Evolutionary conservation across 2,329 filamentous ascomycete species (phyloP), one percentile per base, ranked within the genome.

Genomic region (Pseudogymnoascus sp.): DNA sequence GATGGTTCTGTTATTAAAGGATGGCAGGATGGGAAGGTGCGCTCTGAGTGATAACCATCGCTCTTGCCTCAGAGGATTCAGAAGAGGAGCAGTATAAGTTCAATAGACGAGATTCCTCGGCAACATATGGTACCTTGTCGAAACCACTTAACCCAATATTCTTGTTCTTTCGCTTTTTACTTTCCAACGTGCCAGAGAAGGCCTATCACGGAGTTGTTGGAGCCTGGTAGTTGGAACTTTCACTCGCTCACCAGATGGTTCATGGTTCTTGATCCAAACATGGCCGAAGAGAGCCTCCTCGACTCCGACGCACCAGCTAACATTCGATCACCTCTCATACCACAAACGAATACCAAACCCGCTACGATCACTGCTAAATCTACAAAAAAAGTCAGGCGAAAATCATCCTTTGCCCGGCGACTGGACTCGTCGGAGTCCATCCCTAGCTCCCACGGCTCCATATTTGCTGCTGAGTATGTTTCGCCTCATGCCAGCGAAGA

Each of bases 391-490:
- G 58, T 75, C 61, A 71, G 69, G 58, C 59, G 69, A 55, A 69
- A 73, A 67, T 58, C 45, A 19, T 70, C 68, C 13, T 69, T 70
- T 59, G 41, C 66, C 6, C 61, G 63, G 4, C 65, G 60, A 18
- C 45, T 60, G 2, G 72, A 75, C 61, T 75, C 74, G 2, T 74
- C 73, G 1, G 72, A 75, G 56, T 69, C 68, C 12, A 65, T 63
- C 21, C 70, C 72, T 2, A 75, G 72, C 62, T 65, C 70, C 2
- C 72, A 72, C 59, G 65, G 67, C 45, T 74, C 73, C 13, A 67
- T 75, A 26, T 74, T 68, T 63, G 72, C 74, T 61, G 73, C 73
- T 28, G 64, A 66, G n/a, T 71, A 66, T 60, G 63, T 73, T 21
- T 74, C 74, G 1, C 67, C 65, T 6, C 68, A 64, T 55, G 70